Evolutionary conservation across 2,329 filamentous ascomycete genomes (phyloP).

Genomic region (Colletotrichum simmondsii): DNA sequence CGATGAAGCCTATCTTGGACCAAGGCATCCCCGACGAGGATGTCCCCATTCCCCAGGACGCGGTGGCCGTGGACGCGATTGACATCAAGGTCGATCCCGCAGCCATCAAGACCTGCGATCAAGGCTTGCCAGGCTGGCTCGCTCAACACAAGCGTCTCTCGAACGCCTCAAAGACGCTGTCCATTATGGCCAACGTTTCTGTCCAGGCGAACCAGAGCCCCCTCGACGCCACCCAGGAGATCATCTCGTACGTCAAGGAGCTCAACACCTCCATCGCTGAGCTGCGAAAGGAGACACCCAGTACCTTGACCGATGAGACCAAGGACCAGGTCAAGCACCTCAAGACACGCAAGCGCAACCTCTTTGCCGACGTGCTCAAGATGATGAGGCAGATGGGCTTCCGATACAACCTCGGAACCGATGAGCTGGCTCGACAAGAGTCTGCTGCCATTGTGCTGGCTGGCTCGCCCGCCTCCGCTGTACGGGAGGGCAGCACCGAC

Average conservation of each 20-base stretch:
- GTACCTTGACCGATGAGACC: slow-evolving; percentile 85
- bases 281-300: slow-evolving; percentile 85
- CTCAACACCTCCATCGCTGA: slow-evolving; percentile 76
- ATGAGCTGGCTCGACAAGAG: slow-evolving; percentile 78
- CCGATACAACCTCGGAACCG: slow-evolving; percentile 81
- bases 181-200: slow-evolving; percentile 77
- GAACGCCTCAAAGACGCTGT: slow-evolving; percentile 75
- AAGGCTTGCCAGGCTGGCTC: slow-evolving; percentile 50
- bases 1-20: slow-evolving; percentile 74
- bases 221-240: slow-evolving; percentile 35
- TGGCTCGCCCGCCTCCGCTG: slow-evolving; percentile 40
- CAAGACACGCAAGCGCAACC: slow-evolving; percentile 88
- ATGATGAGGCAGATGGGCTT: slow-evolving; percentile 90
- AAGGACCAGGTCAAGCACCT: slow-evolving; percentile 86
- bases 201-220: background rate
- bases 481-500: slow-evolving; percentile 35
- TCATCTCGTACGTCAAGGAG: slow-evolving; percentile 76
- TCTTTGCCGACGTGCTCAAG: slow-evolving; percentile 90
- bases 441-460: slow-evolving; percentile 78
- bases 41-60: background rate
- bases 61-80: slow-evolving; percentile 37
- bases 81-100: slow-evolving; percentile 27
- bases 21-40: slow-evolving; percentile 68
- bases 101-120: slow-evolving; percentile 45
- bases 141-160: slow-evolving; percentile 72